Evolutionary conservation across 2,329 filamentous ascomycete species (phyloP).

Genomic region (Verticillium nubilum): DNA sequence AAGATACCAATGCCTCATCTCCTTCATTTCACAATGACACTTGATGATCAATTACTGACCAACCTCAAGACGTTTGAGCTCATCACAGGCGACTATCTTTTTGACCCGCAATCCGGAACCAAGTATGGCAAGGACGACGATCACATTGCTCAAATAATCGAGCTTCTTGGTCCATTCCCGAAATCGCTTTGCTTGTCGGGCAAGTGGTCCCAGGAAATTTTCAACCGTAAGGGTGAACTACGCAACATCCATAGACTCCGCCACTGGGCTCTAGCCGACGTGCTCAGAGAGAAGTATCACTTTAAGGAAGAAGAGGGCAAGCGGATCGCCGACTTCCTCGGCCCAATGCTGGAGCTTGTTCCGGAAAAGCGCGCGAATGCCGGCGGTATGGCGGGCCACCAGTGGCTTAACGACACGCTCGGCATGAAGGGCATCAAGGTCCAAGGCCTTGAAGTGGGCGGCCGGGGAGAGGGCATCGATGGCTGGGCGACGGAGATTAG

Average conservation of each 20-base stretch:
- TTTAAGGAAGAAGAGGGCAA: constrained; percentile 78
- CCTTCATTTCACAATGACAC: not conserved
- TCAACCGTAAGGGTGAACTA: constrained; percentile 94
- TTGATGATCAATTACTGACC: not conserved
- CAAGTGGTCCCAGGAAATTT: constrained; percentile 98
- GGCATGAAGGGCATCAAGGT: constrained; percentile 82
- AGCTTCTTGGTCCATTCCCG: constrained; percentile 88
- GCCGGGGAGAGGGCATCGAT: constrained; percentile 85
- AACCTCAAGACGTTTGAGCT: constrained; percentile 81
- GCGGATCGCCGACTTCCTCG: constrained; percentile 73
- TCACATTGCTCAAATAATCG: constrained; percentile 98
- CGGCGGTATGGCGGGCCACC: constrained; percentile 85
- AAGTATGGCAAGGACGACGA: constrained; percentile 99
- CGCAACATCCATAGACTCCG: constrained; percentile 95
- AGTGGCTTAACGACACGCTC: constrained; percentile 76
- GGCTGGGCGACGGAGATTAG: constrained; percentile 90
- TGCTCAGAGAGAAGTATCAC: constrained; percentile 94
- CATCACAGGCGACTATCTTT: constrained; percentile 96
- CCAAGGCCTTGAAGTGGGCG: constrained; percentile 69
- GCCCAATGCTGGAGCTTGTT: constrained; percentile 84
- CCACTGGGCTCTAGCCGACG: constrained; percentile 92
- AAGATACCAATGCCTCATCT: constrained; percentile 24
- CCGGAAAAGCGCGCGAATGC: constrained; percentile 91
- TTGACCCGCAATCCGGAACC: constrained; percentile 95
- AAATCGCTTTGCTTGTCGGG: constrained; percentile 87